Conservation (phyloP, 1,284 basidiomycete genomes). For the Microbotryum saponariae region DNA sequence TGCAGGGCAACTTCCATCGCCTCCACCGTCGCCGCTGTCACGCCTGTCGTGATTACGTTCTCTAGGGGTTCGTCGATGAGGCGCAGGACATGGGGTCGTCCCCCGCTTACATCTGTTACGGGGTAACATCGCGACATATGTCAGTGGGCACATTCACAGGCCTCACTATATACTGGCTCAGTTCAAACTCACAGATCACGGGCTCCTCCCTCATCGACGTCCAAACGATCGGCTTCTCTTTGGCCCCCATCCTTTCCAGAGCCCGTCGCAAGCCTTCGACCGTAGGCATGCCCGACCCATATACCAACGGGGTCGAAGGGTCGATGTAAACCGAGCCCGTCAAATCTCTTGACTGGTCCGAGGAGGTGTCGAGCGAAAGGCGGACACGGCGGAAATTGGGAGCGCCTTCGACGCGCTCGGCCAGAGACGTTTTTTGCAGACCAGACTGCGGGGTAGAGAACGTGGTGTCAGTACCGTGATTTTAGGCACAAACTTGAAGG, state of each 20-base stretch:
- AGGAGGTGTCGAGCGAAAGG: constrained; percentile 45
- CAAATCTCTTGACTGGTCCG: constrained; percentile 4
- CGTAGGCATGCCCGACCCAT: constrained; percentile 83
- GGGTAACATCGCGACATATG: background rate
- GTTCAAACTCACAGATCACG: constrained; percentile 67
- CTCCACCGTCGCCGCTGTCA: constrained; percentile 86
- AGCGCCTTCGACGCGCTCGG: constrained; percentile 87
- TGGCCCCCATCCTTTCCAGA: constrained; percentile 70
- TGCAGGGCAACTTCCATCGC: constrained; percentile 87
- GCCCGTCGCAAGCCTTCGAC: constrained; percentile 78
- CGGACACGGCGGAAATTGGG: constrained; percentile 82
- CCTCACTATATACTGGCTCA: background rate
- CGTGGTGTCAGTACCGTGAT: background rate
- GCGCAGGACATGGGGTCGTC: constrained; percentile 87
- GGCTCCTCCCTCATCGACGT: constrained; percentile 93
- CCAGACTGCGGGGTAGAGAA: constrained; percentile 6
- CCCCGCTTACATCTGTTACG: constrained; percentile 44
- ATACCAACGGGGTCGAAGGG: constrained; percentile 17
- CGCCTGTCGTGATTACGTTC: constrained; percentile 82
- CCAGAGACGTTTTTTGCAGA: constrained; percentile 86
- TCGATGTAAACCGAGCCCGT: background rate
- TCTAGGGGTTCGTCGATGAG: constrained; percentile 78
- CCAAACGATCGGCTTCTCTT: constrained; percentile 70
- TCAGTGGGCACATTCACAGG: background rate
- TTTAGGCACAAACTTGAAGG: background rate